Base-by-base conservation (phyloP, 805 yeast genomes). In the Metschnikowia noctiluminum region DNA sequence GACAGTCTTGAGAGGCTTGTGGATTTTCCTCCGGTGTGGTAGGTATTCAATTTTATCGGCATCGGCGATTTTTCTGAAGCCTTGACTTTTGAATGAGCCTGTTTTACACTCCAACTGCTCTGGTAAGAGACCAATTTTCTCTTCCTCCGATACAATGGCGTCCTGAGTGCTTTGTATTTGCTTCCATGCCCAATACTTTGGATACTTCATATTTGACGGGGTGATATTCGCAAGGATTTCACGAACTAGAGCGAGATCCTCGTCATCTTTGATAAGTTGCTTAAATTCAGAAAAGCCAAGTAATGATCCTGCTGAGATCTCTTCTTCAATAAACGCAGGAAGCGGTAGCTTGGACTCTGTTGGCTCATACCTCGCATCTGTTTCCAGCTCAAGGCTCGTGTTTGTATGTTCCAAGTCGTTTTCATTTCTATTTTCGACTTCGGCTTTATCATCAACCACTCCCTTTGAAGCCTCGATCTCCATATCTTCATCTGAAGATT, bases 11-110 rank as follows among this genome's bases (percentile, higher is more conserved):
- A 87, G 68, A n/a, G 91, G 92, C 55, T 78, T 74, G 54, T 85
- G 80, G 1, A 79, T 66, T 57, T 78, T 82, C 50, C 88, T 79
- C 43, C 94, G 82, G 64, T 90, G 97, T 2, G 96, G 94, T 46
- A 91, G 70, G 61, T 89, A 91, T 50, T 81, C 85, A 12, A 80
- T 71, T 63, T 91, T 91, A 39, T 82, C 76, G 0, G 80, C 74
- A 54, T 90, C 96, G 0, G 85, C 78, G 35, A 89, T 82, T 62
- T 86, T 87, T 40, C 69, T 65, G 62, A 84, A 88, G 0, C 96
- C 96, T 48, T 84, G 81, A 35, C 90, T 82, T 58, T 80, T 78
- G 59, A 85, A 85, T 1, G 87, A 75, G 0, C 90, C 88, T 0
- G 84, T 69, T 0, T 54, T 47, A 45, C 78, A 79, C 38, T 69